Evolutionary conservation across 768 basidiomycete species (phyloP).

Genomic region (Pleurotus djamor): DNA sequence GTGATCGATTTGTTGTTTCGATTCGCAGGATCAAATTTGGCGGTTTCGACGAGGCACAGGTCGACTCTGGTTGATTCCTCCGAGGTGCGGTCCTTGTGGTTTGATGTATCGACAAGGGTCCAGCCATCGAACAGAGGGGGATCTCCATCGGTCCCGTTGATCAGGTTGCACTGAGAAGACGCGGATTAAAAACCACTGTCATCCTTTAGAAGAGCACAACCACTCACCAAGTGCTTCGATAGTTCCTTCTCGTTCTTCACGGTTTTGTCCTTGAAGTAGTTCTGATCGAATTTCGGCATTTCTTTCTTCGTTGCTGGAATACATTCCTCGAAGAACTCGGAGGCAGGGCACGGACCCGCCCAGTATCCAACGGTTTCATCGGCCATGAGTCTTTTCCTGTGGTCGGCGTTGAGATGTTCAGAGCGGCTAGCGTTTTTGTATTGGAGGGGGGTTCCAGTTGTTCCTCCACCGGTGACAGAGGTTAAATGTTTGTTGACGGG

Average conservation of each 20-base stretch:
- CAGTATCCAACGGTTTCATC: background rate
- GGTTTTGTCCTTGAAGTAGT: background rate
- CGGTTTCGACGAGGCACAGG: background rate
- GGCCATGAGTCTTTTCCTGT: background rate
- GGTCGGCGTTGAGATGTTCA: background rate
- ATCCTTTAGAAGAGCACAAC: background rate
- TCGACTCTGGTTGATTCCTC: background rate
- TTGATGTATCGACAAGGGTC: conserved; percentile 10
- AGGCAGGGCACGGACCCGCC: conserved; percentile 11
- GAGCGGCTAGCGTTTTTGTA: background rate
- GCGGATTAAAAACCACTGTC: no score
- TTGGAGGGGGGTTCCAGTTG: no score
- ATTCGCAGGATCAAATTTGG: background rate
- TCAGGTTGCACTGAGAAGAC: background rate
- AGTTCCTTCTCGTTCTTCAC: conserved; percentile 5
- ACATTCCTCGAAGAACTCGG: conserved; percentile 7
- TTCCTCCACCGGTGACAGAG: no score
- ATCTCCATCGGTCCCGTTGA: background rate
- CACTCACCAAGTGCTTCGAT: conserved; percentile 8
- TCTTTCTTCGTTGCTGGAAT: background rate
- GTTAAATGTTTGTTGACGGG: no score
- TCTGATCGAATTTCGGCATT: background rate
- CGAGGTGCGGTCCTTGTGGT: conserved; percentile 4
- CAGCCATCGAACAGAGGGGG: conserved; percentile 3
- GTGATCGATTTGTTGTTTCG: background rate